Evolutionary conservation across 2,329 filamentous ascomycete genomes (phyloP), one percentile per base, ranked within the genome.

Genomic region (Neodidymelliopsis sp.): DNA sequence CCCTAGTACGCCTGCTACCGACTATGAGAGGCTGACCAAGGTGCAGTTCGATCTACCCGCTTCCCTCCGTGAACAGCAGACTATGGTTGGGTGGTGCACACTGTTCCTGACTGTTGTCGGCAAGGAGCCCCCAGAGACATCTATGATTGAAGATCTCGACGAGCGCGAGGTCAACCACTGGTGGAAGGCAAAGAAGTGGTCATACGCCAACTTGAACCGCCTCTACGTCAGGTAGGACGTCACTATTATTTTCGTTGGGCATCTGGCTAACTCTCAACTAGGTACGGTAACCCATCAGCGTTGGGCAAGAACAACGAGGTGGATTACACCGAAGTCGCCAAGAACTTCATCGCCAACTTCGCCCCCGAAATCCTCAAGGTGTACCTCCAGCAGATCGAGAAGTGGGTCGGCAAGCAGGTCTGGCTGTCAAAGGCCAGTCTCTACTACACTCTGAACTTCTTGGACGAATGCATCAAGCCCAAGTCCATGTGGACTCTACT

Each of bases 131-230:
- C 94, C 94, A 4, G 82, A 88, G 46, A 85, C 81, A 61, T 88
- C 92, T 25, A 86, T 97, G 82, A 74, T 80, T 49, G 91, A 95
- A 52, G 90, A 90, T 53, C 77, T 88, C 41, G 86, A 90, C 49
- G 93, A 97, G 69, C 85, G 94, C 49, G 94, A 97, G 75, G 84
- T 88, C 65, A 92, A 96, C 71, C 91, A 97, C 74, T 99, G 94
- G 93, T 99, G 93, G 93, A 99, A 97, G 80, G 90, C 92, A 57
- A 97, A 97, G 86, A 99, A 99, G 76, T 97, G 94, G 94, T 89
- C 93, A 11, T 99, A 97, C 75, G 96, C 94, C 67, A 97, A 97
- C 74, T 77, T 99, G 63, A 99, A 99, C 77, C 85, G 94, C 55
- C 84, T 99, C 13, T 99, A 94, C 69, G 92, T 97, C 62, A 84